These are phyloP conservation scores for Ustilago bromivora DNA, from an alignment of 1,284 basidiomycete species.

Conservation along the genomic window DNA sequence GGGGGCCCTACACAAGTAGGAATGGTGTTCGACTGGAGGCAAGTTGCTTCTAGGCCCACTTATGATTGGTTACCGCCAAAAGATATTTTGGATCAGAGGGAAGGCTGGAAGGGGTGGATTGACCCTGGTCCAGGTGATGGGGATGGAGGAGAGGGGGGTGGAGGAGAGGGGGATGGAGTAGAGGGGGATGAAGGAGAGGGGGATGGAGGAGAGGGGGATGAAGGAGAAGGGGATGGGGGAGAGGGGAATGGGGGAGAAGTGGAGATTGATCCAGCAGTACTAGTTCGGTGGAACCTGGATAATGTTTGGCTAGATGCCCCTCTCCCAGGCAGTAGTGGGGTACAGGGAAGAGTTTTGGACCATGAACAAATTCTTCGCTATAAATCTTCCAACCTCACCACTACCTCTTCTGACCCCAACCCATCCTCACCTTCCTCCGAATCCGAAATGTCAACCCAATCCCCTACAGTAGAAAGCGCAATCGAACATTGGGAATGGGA, in stretches of 20 bases:
- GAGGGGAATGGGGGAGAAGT: neutral
- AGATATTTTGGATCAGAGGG: no score
- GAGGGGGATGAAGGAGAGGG: neutral
- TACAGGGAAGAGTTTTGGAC: conserved; percentile 17
- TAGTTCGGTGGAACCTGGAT: conserved; percentile 37
- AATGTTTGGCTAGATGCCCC: conserved; percentile 69
- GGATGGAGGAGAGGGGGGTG: neutral
- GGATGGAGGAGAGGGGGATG: neutral
- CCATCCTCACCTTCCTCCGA: neutral
- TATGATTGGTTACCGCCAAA: conserved; percentile 25
- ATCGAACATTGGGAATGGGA: conserved; percentile 71
- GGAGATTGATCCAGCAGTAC: conserved; percentile 14
- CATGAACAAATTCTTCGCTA: conserved; percentile 33
- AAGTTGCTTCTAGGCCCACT: conserved; percentile 76
- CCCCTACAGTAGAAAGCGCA: conserved; percentile 72
- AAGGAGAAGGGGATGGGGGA: neutral
- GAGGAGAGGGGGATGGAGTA: neutral
- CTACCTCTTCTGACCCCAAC: neutral
- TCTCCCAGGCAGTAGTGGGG: neutral
- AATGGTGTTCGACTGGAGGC: conserved; percentile 97
- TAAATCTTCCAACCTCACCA: conserved; percentile 22
- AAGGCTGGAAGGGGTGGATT: neutral
- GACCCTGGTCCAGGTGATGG: no score
- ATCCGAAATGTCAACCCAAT: neutral
- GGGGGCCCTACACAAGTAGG: conserved; percentile 86